A percentile compares a stretch with the other conserved stretches of the same genome.
These are phyloP conservation scores for Penicillium capsulatum DNA, from an alignment of 2,329 filamentous ascomycete species.

Conservation along the genomic window DNA sequence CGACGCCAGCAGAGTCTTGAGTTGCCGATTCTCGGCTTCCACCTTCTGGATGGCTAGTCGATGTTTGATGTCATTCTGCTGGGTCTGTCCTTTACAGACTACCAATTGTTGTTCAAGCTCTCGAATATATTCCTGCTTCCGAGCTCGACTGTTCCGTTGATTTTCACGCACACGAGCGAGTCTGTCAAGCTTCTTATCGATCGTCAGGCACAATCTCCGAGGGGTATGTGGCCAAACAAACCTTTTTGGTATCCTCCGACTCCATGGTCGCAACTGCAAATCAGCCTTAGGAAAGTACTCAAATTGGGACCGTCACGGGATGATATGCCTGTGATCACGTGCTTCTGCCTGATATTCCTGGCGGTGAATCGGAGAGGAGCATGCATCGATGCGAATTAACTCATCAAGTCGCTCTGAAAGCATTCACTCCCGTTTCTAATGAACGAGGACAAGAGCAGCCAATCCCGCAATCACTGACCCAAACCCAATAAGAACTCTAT, in stretches of 20 bases:
- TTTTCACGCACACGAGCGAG: constrained; percentile 42
- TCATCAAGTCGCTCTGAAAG: too few species aligned
- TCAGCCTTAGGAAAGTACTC: not conserved
- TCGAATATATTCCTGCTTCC: constrained; percentile 35
- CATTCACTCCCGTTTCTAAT: too few species aligned
- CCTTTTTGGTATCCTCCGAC: constrained; percentile 1
- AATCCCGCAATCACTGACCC: too few species aligned
- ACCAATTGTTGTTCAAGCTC: constrained; percentile 35
- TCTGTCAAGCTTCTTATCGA: constrained; percentile 24
- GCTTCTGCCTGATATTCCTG: too few species aligned
- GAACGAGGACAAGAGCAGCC: too few species aligned
- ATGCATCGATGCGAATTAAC: too few species aligned
- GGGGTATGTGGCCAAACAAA: not conserved
- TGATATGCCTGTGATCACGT: too few species aligned
- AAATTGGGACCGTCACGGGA: not conserved
- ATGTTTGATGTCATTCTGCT: constrained; percentile 32
- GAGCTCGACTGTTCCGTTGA: constrained; percentile 37
- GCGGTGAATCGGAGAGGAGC: too few species aligned
- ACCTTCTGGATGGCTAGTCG: constrained; percentile 33
- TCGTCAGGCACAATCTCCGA: not conserved
- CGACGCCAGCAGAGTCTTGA: constrained; percentile 25
- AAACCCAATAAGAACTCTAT: too few species aligned
- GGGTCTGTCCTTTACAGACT: constrained; percentile 24
- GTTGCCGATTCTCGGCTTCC: constrained; percentile 32
- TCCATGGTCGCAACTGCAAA: not conserved